Base-by-base conservation (phyloP, 352 stramenopile species). In the Phytopythium boreale region DNA sequence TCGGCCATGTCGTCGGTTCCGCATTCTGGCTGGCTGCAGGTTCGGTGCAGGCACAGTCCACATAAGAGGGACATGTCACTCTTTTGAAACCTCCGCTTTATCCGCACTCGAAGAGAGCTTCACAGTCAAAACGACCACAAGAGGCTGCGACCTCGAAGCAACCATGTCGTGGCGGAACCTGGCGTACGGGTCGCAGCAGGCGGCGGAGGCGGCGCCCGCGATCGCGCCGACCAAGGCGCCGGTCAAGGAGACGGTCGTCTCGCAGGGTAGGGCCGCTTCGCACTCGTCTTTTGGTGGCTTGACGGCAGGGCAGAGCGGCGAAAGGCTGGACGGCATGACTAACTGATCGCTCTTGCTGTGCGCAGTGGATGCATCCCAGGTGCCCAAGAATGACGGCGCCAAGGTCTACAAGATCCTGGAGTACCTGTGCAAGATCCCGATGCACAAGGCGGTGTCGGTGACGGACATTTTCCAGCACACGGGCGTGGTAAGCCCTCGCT, bases 391-490 rank as follows among this genome's bases (percentile, higher is more conserved):
- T 80, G 84, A 93, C 64, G 84, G 84, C 62, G 82, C 82, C 61
- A 93, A 93, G 60, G 82, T 93, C 11, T 93, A 95, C 75, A 93
- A 95, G 70, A 92, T 95, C 73, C 75, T 95, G 20, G 81, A 93
- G 67, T 95, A 90, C 59, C 64, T 95, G 61, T 82, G 86, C 72
- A 90, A 87, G 68, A 75, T 95, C 26, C 80, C 83, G 2, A 87
- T 90, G 76, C 87, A 95, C 70, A 84, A 88, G 63, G 66, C 87
- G 2, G 84, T 93, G 27, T 74, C 82, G 11, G 76, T 86, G 56
- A 36, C 70, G 22, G 82, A 92, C 34, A 84, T 95, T 52, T 93
- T 92, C 68, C 81, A 92, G 74, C 73, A 93, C 68, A 95, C 85
- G 15, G 87, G 87, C 68, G 80, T 95, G 51, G 87, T 94, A 83